Percentiles rank a stretch among this genome's conserved stretches.
Evolutionary conservation across 169 alveolate genomes (phyloP).

Genomic region (Eimeria praecox): DNA sequence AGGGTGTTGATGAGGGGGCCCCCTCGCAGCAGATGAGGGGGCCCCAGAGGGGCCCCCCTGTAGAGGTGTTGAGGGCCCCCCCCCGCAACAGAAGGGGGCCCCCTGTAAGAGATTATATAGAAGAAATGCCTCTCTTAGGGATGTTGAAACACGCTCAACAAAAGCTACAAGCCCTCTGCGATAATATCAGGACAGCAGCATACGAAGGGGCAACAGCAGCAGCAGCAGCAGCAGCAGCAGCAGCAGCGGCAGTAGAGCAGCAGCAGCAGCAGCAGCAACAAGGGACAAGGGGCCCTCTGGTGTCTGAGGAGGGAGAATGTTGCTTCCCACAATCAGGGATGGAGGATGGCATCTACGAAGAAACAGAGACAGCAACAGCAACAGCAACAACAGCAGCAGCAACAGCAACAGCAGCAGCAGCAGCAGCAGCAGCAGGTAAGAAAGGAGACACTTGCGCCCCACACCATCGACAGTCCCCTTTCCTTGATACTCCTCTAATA

Average conservation of each 20-base stretch:
- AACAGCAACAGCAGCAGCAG: too few species aligned
- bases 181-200: neutral
- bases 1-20: neutral
- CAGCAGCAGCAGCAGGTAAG: too few species aligned
- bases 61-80: too few species aligned
- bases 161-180: conserved; percentile 1
- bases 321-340: too few species aligned
- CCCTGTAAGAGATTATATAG: neutral
- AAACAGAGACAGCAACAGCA: too few species aligned
- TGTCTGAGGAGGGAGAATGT: neutral
- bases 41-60: too few species aligned
- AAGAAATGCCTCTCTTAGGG: neutral
- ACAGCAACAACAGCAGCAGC: too few species aligned
- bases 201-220: too few species aligned
- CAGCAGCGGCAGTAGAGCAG: neutral
- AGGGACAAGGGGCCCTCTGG: neutral
- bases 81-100: neutral
- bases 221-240: conserved; percentile 8
- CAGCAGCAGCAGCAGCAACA: neutral
- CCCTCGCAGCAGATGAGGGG: neutral
- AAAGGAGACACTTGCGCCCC: too few species aligned
- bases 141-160: neutral
- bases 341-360: neutral
- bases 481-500: too few species aligned
- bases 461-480: too few species aligned